phyloP scores from a whole-genome alignment of 441 rosid species.

The Populus hybrid region DNA sequence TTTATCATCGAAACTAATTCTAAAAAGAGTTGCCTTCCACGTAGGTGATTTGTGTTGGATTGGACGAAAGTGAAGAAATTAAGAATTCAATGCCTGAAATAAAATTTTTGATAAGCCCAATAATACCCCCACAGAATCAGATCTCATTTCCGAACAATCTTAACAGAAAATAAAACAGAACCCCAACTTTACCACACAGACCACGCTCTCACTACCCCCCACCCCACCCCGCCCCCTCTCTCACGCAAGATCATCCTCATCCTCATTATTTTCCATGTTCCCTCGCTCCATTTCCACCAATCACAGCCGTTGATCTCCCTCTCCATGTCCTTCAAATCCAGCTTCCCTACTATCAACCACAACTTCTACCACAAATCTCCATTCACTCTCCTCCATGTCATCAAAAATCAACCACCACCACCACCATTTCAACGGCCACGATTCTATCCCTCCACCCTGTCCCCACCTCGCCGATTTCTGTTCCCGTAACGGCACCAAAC shows the following conservation, averaged over 20 bases:
- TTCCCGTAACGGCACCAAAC: constrained; percentile 40
- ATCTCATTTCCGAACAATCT: not conserved
- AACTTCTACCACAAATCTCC: constrained; percentile 16
- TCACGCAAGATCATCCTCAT: constrained; percentile 3
- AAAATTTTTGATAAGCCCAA: not conserved
- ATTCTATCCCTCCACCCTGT: constrained; percentile 36
- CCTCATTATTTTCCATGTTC: constrained; percentile 26
- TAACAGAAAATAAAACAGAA: not conserved
- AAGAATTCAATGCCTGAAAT: not conserved
- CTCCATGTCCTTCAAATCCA: constrained; percentile 32
- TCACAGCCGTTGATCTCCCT: constrained; percentile 42
- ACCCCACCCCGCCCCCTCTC: not conserved
- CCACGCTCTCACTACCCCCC: not conserved
- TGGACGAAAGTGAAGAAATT: not conserved
- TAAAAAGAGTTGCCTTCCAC: not conserved
- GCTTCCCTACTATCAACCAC: constrained; percentile 19
- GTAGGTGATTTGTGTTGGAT: not conserved
- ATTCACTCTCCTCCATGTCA: constrained; percentile 31
- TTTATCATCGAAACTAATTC: not conserved
- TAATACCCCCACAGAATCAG: not conserved
- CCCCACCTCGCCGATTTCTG: constrained; percentile 59
- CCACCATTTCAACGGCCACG: constrained; percentile 30
- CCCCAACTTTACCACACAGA: not conserved
- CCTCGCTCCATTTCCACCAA: constrained; percentile 18
- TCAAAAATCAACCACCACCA: constrained; percentile 28